Base-by-base conservation (phyloP, 2,329 filamentous ascomycete species). In the Curvularia sp. region DNA sequence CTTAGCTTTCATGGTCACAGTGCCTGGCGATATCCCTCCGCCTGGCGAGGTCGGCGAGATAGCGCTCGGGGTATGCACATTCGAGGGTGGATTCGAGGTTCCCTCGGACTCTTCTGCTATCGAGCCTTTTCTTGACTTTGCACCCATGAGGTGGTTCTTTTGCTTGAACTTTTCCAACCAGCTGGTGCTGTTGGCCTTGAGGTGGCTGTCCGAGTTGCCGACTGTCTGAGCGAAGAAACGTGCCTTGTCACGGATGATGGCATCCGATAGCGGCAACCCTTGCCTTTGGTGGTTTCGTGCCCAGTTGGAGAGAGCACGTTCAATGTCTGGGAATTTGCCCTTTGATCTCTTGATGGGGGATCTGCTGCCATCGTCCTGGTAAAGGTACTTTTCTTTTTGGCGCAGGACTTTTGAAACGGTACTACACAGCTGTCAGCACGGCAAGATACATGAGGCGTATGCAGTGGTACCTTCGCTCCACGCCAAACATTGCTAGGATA, bases 381-480 rank as follows among this genome's bases (percentile, higher is more conserved):
- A 90, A 15, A 98, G 85, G 78, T 96, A 98, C 76, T 96, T 95
- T 64, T 99, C 95, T 80, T 94, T 96, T 72, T 97, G 89, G 53
- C 94, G 89, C 64, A 99, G 79, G 55, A 98, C 95, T 76, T 99
- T 99, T 54, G 95, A 99, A n/a, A 99, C 95, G 49, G 95, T 99
- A 81, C 95, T 99, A 77, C 56, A 71, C 20, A 24, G 53, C 46
- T 35, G 64, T 74, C 49, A 71, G 64, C 48, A 60, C 12, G 43
- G 57, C 60, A 43, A 30, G 18, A 57, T 31, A 41, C 46, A 67
- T 49, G 42, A 8, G 46, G 43, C 39, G 20, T 39, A 53, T 57
- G 44, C 49, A 55, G 48, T 55, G 41, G 49, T 88, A 98, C 95
- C 95, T 98, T 89, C 95, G 84, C 81, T 99, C 95, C 52, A 99